These are phyloP conservation scores for Xylaria venustula DNA, from an alignment of 495 filamentous ascomycete genomes.

Conservation along the genomic window DNA sequence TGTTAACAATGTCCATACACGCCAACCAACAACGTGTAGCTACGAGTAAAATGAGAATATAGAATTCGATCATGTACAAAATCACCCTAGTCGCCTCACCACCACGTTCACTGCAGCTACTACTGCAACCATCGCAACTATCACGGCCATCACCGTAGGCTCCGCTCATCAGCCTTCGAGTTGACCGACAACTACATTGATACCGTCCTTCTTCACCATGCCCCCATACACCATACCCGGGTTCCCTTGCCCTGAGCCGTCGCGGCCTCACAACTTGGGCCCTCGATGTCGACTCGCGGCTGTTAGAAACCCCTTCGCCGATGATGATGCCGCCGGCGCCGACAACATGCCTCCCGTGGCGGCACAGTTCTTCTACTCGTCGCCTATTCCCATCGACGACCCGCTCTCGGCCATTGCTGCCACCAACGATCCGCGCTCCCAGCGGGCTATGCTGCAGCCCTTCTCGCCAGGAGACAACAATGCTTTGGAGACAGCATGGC, in stretches of 20 bases:
- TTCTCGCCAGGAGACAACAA: conserved; percentile 75
- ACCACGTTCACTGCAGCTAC: not conserved
- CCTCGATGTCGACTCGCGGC: conserved; percentile 42
- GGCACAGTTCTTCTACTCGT: conserved; percentile 81
- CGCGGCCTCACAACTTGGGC: conserved; percentile 37
- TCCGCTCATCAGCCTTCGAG: not conserved
- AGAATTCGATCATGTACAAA: not conserved
- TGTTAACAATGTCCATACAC: not conserved
- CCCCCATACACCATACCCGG: conserved; percentile 15
- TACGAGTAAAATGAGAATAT: not conserved
- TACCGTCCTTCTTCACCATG: conserved; percentile 12
- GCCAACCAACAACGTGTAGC: not conserved
- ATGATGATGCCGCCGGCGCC: conserved; percentile 30
- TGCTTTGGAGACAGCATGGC: conserved; percentile 72
- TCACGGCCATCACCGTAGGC: not conserved
- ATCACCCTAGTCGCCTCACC: not conserved
- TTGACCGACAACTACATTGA: not conserved
- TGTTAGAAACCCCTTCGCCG: conserved; percentile 25
- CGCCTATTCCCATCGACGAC: conserved; percentile 76
- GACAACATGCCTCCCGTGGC: conserved; percentile 56
- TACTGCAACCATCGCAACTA: not conserved
- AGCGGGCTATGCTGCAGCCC: conserved; percentile 63
- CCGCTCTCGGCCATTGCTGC: conserved; percentile 63
- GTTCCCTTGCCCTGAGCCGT: conserved; percentile 15
- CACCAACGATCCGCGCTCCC: conserved; percentile 48